Base-by-base conservation (phyloP, 106 monocot genomes). In the Ottelia alismoides region DNA sequence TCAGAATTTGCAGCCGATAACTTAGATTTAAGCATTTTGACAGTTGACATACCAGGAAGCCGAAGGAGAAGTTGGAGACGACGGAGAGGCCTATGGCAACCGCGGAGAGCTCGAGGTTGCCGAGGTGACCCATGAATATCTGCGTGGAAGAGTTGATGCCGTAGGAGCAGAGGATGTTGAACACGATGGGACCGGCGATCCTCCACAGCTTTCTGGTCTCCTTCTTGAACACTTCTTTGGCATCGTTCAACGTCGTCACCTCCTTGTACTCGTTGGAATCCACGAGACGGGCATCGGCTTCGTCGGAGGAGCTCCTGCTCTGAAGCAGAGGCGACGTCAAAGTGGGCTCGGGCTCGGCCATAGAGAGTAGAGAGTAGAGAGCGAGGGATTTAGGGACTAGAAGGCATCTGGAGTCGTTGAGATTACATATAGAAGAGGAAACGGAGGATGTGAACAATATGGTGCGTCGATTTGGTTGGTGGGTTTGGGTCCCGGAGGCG, bases 71-170 rank as follows among this genome's bases (percentile, higher is more conserved):
- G 55, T 72, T 87, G 65, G 61, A 65, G 56, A 92, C 43, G 74
- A 87, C 92, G 51, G 76, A 74, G 62, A 87, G 77, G 17, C 72
- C 79, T 21, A 92, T 75, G 54, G 87, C 76, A 1, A 78, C 83
- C 24, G 87, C 87, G 0, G 83, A 79, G 58, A 92, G 83, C 79
- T 92, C 59, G 25, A 87, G 79, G 60, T 92, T 87, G 12, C 87
- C 87, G 65, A 92, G 25, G 31, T 87, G 92, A 1, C 92, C 92
- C 12, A 70, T 79, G 52, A 80, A 83, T 32, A 87, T 80, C 74
- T 92, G 92, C 17, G 92, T 83, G 29, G 53, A 22, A 14, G 83
- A 83, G 59, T 73, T 92, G 45, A 80, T 60, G 2, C 79, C 87
- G 62, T 83, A 92, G 31, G 87, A 26, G 63, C 87, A 87, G 2